Evolutionary conservation across 208 protist genomes (phyloP), one percentile per base, ranked within the genome.

Genomic region (Crithidia thermophila): DNA sequence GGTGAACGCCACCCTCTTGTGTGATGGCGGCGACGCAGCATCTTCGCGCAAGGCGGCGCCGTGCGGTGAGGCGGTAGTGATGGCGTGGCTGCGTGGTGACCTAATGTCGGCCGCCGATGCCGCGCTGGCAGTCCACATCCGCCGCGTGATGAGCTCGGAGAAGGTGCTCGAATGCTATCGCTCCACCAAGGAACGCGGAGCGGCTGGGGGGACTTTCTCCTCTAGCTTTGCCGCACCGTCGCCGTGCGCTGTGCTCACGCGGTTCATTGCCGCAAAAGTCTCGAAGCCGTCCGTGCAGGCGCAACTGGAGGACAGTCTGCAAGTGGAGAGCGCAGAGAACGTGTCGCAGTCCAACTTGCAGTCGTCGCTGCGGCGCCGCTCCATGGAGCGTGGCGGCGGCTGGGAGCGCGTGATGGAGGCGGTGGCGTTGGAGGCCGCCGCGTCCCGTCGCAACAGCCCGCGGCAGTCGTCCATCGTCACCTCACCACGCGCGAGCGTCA

Each of bases 371-470:
- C 53, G 23, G 6, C 23, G 25, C 43, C 45, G 27, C 28, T 30
- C 60, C 10, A 18, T 31, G 2, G 27, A 36, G 55, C 40, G 36
- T 10, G 7, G 10, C 6, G 52, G 51, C 18, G 30, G 47, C 1
- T 42, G 49, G 49, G 58, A 45, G 7, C 36, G 49, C 1, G 58
- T 73, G 36, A 73, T 45, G 34, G 68, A 67, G 57, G 36, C 43
- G 6, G 68, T 61, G 31, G 59, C 36, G 13, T n/a, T 53, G 11
- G 67, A 65, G 34, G 34, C 18, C 13, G 51, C 33, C 4, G 39
- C 51, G 30, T 34, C 45, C 49, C 49, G 39, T 1, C 39, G 45
- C 23, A 52, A 27, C 47, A 57, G 14, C 6, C 50, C 47, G 36
- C 39, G 39, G 13, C n/a, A 30, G 6, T 66, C 58, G 0, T 39